A percentile compares a stretch with the other conserved stretches of the same genome.
phyloP scores from a whole-genome alignment of 2,329 filamentous ascomycete species.

The Berkeleyomyces rouxiae region DNA sequence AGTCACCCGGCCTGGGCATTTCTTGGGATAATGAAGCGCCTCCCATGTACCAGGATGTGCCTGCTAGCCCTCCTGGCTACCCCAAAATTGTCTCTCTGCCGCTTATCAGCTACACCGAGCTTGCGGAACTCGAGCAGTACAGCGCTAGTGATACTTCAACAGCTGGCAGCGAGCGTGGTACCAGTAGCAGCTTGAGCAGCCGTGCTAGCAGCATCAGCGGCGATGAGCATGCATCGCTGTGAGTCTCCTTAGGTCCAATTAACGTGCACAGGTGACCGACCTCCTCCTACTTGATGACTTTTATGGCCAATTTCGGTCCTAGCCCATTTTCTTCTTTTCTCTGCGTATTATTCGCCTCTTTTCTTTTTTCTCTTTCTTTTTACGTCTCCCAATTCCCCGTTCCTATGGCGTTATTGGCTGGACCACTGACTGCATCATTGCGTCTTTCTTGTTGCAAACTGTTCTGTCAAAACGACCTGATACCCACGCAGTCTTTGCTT shows the following conservation, averaged over 20 bases:
- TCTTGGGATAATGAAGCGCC: constrained; percentile 95
- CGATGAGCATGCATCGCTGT: not conserved
- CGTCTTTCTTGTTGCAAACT: not conserved
- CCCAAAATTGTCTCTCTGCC: constrained; percentile 15
- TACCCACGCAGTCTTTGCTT: constrained; percentile 1
- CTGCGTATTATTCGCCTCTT: not conserved
- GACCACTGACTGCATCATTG: not conserved
- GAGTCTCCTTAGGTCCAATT: not conserved
- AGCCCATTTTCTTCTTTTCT: not conserved
- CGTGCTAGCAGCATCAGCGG: constrained; percentile 12
- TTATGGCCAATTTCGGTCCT: not conserved
- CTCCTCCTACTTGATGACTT: not conserved
- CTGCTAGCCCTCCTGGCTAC: constrained; percentile 66
- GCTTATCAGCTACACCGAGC: constrained; percentile 10
- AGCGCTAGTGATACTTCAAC: not conserved
- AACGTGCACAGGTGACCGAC: not conserved
- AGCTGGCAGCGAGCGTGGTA: not conserved
- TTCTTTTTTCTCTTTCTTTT: not conserved
- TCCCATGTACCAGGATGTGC: constrained; percentile 86
- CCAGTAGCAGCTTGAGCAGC: constrained; percentile 2
- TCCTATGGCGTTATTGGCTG: constrained; percentile 4
- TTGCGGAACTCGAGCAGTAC: constrained; percentile 7
- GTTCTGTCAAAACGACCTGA: not conserved
- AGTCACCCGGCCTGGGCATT: constrained; percentile 72
- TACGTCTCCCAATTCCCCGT: not conserved